These are phyloP conservation scores for Phoma sp. DNA, from an alignment of 2,329 filamentous ascomycete species.

Conservation along the genomic window DNA sequence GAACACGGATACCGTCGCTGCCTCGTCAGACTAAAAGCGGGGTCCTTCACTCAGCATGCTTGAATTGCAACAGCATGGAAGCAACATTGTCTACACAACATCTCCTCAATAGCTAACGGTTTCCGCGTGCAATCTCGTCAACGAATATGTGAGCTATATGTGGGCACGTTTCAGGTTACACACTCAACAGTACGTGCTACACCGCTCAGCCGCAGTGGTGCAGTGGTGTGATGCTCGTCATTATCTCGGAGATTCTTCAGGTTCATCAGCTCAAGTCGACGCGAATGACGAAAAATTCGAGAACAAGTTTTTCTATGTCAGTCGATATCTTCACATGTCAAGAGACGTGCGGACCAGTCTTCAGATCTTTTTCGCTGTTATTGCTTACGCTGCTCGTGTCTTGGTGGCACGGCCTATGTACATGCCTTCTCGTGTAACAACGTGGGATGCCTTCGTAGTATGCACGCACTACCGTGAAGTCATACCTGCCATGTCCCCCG, in stretches of 20 bases:
- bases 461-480: not conserved
- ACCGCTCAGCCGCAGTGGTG: slow-evolving; percentile 6
- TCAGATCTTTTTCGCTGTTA: not conserved
- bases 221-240: slow-evolving; percentile 22
- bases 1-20: no score
- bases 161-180: not conserved
- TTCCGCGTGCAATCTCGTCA: not conserved
- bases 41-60: not conserved
- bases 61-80: not conserved
- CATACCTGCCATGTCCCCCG: not conserved
- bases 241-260: slow-evolving; percentile 16
- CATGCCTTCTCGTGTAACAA: not conserved
- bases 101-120: not conserved
- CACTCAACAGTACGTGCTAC: slow-evolving; percentile 8
- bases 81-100: not conserved
- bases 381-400: not conserved
- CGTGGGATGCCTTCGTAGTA: not conserved
- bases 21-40: not conserved
- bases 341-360: no score
- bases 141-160: not conserved
- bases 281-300: not conserved
- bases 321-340: not conserved
- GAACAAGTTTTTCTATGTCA: not conserved
- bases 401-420: not conserved
- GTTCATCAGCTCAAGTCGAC: not conserved